Base-by-base conservation (phyloP, 805 yeast genomes). In the Priceomyces fermenticarens region DNA sequence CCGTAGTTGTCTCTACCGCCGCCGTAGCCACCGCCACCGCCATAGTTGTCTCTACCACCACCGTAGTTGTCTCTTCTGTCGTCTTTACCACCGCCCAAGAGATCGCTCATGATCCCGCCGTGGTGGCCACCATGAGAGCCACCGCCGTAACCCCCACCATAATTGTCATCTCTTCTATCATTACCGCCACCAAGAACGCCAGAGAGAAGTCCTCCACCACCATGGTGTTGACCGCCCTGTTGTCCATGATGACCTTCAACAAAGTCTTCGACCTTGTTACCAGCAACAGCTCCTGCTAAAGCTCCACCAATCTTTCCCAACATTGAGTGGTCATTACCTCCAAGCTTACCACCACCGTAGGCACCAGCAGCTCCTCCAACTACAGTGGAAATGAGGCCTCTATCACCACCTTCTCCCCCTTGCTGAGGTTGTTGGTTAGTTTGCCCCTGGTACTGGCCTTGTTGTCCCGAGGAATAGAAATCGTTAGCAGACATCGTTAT, bases 321-420 rank as follows among this genome's bases (percentile, higher is more conserved):
- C 13, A 62, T 63, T 23, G 69, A 58, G 58, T 71, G 75, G 43
- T 53, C 42, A 32, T 20, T 20, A 26, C 70, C 68, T 35, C 71
- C 63, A 10, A 70, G 30, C 47, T 72, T 68, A 20, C 69, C 59
- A 47, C 81, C 81, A 52, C 74, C 79, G 48, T 58, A 66, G 13
- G 77, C 81, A 56, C 81, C 81, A 32, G 74, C 77, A 42, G 71
- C 69, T 47, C 77, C 80, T 52, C 82, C 81, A 11, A 65, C 60
- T 20, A 75, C 54, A 23, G 73, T 64, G 15, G 78, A 58, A 10
- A 72, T 46, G 35, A 74, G 52, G 35, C 78, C 77, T 51, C 62
- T 51, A 35, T 64, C 70, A 27, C 67, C 68, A 33, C 52, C 55
- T 42, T 56, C 65, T 16, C 70, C 69, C 43, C 55, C 56, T 42